phyloP scores from a whole-genome alignment of 23 red algal genomes.

The Gracilaria caudata region DNA sequence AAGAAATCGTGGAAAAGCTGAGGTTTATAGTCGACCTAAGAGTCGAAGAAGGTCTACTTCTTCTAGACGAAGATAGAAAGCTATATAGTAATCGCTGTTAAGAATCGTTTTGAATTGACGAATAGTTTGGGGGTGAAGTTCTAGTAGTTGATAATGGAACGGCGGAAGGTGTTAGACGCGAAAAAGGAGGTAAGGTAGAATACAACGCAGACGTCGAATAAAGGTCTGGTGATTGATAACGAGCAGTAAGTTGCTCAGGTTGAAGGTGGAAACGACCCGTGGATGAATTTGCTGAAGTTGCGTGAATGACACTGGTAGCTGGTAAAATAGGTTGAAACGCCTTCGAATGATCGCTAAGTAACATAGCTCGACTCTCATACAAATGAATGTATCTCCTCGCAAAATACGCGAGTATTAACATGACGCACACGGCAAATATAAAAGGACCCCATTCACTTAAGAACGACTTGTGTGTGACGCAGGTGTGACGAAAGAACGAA shows the following conservation, averaged over 20 bases:
- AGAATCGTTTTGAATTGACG: neutral
- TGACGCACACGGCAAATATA: neutral
- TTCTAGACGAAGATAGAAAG: conserved; percentile 21
- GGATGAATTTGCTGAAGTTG: neutral
- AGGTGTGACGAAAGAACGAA: conserved; percentile 18
- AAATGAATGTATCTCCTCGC: neutral
- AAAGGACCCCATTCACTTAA: conserved; percentile 4
- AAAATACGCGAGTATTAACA: neutral
- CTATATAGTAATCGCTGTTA: neutral
- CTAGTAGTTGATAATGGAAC: neutral
- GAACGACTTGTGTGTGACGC: conserved; percentile 28
- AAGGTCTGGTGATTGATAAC: conserved; percentile 5
- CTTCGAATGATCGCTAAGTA: neutral
- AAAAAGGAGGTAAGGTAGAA: neutral
- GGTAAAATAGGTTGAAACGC: neutral
- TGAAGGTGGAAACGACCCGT: neutral
- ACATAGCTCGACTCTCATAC: neutral
- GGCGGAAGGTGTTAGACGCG: neutral
- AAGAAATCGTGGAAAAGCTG: conserved; percentile 67
- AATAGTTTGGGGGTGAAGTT: neutral
- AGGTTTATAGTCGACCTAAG: conserved; percentile 16
- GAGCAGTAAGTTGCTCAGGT: neutral
- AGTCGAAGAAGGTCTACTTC: conserved; percentile 22
- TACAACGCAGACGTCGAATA: conserved; percentile 14
- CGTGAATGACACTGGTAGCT: neutral